These are phyloP conservation scores for Pyrrhoderma lamaoense DNA, from an alignment of 1,284 basidiomycete genomes.

Conservation along the genomic window DNA sequence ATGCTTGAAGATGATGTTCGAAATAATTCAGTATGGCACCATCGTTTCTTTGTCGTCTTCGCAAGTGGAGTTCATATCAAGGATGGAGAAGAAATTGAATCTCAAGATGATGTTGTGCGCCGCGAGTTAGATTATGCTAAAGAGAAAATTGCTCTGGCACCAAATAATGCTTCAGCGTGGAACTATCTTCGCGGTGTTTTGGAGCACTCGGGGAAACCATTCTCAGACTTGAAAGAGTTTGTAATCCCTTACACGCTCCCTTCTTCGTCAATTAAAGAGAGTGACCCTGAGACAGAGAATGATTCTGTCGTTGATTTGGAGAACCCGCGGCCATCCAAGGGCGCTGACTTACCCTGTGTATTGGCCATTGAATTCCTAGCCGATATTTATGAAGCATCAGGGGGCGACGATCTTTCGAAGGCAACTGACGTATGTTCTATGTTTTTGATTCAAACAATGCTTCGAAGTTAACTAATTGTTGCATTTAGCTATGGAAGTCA, in stretches of 20 bases:
- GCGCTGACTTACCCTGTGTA: constrained; percentile 66
- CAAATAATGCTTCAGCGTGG: constrained; percentile 91
- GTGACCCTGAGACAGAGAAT: constrained; percentile 21
- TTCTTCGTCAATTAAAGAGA: constrained; percentile 29
- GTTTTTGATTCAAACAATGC: constrained; percentile 6
- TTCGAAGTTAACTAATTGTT: not conserved
- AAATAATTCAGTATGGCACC: constrained; percentile 99
- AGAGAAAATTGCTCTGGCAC: constrained; percentile 75
- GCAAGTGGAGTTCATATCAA: constrained; percentile 43
- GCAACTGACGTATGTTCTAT: constrained; percentile 41
- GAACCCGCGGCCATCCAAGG: constrained; percentile 57
- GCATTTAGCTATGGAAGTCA: constrained; percentile 56
- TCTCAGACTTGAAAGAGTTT: constrained; percentile 49
- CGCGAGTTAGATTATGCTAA: constrained; percentile 71
- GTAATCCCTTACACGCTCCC: constrained; percentile 54
- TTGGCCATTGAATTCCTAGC: constrained; percentile 83
- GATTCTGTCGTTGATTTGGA: constrained; percentile 55
- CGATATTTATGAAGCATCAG: constrained; percentile 52
- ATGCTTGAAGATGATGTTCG: constrained; percentile 76
- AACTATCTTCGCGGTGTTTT: constrained; percentile 85
- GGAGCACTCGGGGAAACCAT: constrained; percentile 50
- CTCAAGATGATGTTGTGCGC: constrained; percentile 47
- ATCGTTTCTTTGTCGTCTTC: constrained; percentile 91
- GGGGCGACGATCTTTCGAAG: constrained; percentile 35
- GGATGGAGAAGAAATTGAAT: constrained; percentile 41